Conservation (phyloP, 2,329 filamentous ascomycete species). For the Davidsoniella neocaledoniae region DNA sequence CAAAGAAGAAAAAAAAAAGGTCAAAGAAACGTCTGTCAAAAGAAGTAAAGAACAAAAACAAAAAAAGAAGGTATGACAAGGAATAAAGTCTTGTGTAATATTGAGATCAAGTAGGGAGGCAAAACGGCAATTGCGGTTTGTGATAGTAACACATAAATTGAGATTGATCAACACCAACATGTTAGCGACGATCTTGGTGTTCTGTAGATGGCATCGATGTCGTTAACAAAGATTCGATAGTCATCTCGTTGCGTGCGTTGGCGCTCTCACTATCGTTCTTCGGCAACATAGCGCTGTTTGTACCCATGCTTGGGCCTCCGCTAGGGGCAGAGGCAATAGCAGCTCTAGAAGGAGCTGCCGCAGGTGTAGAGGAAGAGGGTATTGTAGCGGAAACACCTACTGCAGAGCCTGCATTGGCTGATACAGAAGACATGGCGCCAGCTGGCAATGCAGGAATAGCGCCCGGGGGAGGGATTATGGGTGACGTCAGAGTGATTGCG, state of each 20-base stretch:
- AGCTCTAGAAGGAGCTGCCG: background rate
- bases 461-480: too few relatives aligned
- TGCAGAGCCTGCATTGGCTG: background rate
- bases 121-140: too few relatives aligned
- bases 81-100: too few relatives aligned
- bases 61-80: background rate
- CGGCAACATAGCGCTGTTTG: background rate
- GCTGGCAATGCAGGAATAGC: too few relatives aligned
- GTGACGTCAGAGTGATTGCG: too few relatives aligned
- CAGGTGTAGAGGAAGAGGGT: background rate
- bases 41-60: background rate
- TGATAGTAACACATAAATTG: too few relatives aligned
- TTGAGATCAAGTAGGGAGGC: too few relatives aligned
- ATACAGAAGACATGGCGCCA: background rate
- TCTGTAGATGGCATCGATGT: background rate
- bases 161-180: too few relatives aligned
- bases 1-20: background rate
- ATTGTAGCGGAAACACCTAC: background rate
- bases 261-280: background rate
- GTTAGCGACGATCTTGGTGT: too few relatives aligned
- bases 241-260: conserved; percentile 5
- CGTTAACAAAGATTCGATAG: conserved; percentile 4
- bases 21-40: background rate
- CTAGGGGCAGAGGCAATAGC: background rate
- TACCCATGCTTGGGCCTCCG: background rate